These are phyloP conservation scores for Verticillium albo-atrum DNA, from an alignment of 2,329 filamentous ascomycete species.

Conservation along the genomic window DNA sequence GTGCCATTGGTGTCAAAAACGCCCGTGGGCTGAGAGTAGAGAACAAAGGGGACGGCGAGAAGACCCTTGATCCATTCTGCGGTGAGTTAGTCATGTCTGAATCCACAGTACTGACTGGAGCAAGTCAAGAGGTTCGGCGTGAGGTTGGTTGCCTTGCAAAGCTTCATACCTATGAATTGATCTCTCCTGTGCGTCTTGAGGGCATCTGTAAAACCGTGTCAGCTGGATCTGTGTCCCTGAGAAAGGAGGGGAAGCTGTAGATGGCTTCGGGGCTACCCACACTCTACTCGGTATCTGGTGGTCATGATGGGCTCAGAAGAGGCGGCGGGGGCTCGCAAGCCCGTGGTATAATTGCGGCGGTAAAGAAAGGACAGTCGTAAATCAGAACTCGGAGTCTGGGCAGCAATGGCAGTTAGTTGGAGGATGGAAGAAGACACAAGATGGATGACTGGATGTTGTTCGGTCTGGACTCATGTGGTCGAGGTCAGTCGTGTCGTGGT, in stretches of 20 bases:
- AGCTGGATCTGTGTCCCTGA: not conserved
- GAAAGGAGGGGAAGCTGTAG: not conserved
- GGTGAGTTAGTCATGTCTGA: slow-evolving; percentile 4
- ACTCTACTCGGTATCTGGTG: slow-evolving; percentile 67
- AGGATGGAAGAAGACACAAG: not conserved
- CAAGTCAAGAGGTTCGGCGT: no score
- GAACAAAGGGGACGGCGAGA: slow-evolving; percentile 90
- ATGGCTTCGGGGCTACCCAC: slow-evolving; percentile 39
- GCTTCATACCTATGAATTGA: slow-evolving; percentile 68
- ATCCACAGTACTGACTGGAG: not conserved
- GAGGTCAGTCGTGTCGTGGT: not conserved
- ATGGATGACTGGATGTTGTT: not conserved
- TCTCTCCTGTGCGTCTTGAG: slow-evolving; percentile 84
- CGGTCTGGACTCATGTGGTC: not conserved
- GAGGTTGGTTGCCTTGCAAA: not conserved
- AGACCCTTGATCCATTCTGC: slow-evolving; percentile 95
- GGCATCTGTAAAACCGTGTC: slow-evolving; percentile 39
- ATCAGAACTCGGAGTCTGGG: not conserved
- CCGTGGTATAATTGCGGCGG: not conserved
- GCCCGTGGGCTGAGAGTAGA: slow-evolving; percentile 91
- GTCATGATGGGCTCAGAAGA: slow-evolving; percentile 41
- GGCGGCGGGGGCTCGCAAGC: not conserved
- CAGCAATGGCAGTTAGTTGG: not conserved
- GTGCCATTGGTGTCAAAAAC: slow-evolving; percentile 68
- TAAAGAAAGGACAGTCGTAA: not conserved